A percentile compares a stretch with the other conserved stretches of the same genome.
phyloP scores from a whole-genome alignment of 2,329 filamentous ascomycete species.

The Fusarium sp. region DNA sequence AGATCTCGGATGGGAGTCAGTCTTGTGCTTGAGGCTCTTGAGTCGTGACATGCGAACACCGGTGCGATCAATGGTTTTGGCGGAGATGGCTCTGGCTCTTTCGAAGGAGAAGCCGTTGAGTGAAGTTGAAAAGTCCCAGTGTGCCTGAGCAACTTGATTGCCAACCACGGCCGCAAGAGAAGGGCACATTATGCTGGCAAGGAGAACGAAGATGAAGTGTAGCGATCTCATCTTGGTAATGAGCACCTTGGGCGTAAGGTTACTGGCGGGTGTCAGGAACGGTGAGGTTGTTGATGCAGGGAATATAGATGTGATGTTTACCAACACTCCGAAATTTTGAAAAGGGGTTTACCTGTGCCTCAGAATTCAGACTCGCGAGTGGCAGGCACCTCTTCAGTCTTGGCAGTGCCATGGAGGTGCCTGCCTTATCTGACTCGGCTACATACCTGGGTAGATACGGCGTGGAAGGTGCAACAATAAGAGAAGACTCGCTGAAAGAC shows the following conservation, averaged over 20 bases:
- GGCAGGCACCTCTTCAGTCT: not conserved
- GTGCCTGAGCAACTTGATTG: not conserved
- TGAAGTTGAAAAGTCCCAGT: slow-evolving; percentile 47
- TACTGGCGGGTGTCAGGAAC: not conserved
- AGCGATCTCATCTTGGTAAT: not conserved
- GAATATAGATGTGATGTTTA: not conserved
- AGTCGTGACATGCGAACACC: slow-evolving; percentile 47
- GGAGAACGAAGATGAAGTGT: not conserved
- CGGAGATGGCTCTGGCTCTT: slow-evolving; percentile 41
- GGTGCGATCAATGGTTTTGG: slow-evolving; percentile 41
- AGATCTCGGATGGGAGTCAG: slow-evolving; percentile 34
- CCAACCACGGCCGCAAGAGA: not conserved
- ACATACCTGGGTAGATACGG: not conserved
- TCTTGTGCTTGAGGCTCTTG: slow-evolving; percentile 39
- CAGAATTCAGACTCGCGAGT: not conserved
- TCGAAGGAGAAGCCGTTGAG: slow-evolving; percentile 52
- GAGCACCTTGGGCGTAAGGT: not conserved
- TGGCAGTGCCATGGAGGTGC: not conserved
- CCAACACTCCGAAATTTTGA: not conserved
- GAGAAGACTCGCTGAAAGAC: not conserved
- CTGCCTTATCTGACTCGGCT: not conserved
- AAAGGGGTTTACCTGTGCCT: not conserved
- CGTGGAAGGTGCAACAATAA: slow-evolving; percentile 9
- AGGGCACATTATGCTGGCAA: not conserved
- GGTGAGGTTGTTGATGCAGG: not conserved